These are phyloP conservation scores for Entomortierella chlamydospora DNA, from an alignment of 192 early-diverging fungal species.

Conservation along the genomic window DNA sequence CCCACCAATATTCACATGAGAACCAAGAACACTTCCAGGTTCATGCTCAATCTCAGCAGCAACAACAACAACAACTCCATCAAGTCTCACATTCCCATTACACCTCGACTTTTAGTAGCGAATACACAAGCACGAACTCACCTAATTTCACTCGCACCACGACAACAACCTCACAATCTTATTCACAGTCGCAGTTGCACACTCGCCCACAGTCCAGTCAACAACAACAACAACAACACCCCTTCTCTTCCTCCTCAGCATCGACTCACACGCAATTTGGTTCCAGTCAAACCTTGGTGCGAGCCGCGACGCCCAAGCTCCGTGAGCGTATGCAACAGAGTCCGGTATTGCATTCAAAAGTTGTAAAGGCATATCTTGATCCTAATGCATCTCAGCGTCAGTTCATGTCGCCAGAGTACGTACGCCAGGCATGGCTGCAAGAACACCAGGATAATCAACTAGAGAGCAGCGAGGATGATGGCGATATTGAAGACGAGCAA, in stretches of 20 bases:
- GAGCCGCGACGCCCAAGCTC: slow-evolving; percentile 27
- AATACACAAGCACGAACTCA: background rate
- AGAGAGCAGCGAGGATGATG: slow-evolving; percentile 48
- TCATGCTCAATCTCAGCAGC: slow-evolving; percentile 9
- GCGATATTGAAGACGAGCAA: slow-evolving; percentile 4
- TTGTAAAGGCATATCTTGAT: slow-evolving; percentile 45
- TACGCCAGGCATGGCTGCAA: slow-evolving; percentile 43
- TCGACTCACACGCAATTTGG: slow-evolving; percentile 6
- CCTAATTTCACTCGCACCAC: background rate
- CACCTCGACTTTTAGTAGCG: background rate
- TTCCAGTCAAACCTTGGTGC: slow-evolving; percentile 5
- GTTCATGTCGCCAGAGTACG: slow-evolving; percentile 23
- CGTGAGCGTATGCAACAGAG: slow-evolving; percentile 48
- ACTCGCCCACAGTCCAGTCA: background rate
- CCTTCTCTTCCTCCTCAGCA: slow-evolving; percentile 13
- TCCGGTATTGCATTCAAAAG: slow-evolving; percentile 35
- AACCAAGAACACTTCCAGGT: background rate
- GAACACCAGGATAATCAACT: slow-evolving; percentile 34
- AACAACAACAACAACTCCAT: slow-evolving; percentile 15
- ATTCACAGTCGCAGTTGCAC: background rate
- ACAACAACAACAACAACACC: slow-evolving; percentile 17
- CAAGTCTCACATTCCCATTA: background rate
- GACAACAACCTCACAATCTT: background rate
- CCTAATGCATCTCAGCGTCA: slow-evolving; percentile 20
- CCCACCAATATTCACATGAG: too few relatives aligned